Percentiles rank a stretch among this genome's conserved stretches.
Conservation (phyloP, 345 rosid species). For the Tarenaya hassleriana region DNA sequence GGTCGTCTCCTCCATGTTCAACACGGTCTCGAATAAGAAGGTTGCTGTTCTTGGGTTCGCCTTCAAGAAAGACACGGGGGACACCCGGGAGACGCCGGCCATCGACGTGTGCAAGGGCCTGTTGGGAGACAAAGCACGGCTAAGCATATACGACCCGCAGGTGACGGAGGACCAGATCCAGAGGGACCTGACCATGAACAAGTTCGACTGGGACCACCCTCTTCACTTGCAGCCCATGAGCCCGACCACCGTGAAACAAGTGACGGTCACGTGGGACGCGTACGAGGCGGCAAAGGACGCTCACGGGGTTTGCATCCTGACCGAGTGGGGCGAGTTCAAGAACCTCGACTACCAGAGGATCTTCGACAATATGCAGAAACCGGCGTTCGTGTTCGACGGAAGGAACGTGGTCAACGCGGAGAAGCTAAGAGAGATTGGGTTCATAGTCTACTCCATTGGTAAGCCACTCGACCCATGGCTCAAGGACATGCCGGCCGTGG, state of each 20-base stretch:
- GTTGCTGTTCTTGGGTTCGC: conserved; percentile 78
- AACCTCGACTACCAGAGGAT: conserved; percentile 72
- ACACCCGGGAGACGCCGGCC: conserved; percentile 88
- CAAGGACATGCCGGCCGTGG: conserved; percentile 36
- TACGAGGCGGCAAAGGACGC: conserved; percentile 82
- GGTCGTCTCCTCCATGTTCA: conserved; percentile 78
- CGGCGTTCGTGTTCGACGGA: conserved; percentile 82
- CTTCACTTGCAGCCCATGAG: conserved; percentile 90
- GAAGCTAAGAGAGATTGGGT: conserved; percentile 79
- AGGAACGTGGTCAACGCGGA: conserved; percentile 55
- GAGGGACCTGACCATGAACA: conserved; percentile 84
- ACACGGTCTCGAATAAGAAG: conserved; percentile 79
- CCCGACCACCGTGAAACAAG: conserved; percentile 76
- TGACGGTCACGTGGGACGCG: conserved; percentile 67
- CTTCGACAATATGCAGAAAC: conserved; percentile 85
- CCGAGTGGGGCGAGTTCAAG: conserved; percentile 93
- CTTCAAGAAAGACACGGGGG: conserved; percentile 91
- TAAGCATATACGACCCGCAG: conserved; percentile 86
- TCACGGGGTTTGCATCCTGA: conserved; percentile 74
- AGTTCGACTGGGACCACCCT: conserved; percentile 95
- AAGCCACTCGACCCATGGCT: conserved; percentile 32
- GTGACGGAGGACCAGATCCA: conserved; percentile 84
- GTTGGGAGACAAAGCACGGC: conserved; percentile 71
- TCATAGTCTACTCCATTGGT: conserved; percentile 61
- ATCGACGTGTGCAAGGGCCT: conserved; percentile 94